A percentile compares a stretch with the other conserved stretches of the same genome.
Evolutionary conservation across 805 yeast species (phyloP).

Genomic region (Candida oleophila): DNA sequence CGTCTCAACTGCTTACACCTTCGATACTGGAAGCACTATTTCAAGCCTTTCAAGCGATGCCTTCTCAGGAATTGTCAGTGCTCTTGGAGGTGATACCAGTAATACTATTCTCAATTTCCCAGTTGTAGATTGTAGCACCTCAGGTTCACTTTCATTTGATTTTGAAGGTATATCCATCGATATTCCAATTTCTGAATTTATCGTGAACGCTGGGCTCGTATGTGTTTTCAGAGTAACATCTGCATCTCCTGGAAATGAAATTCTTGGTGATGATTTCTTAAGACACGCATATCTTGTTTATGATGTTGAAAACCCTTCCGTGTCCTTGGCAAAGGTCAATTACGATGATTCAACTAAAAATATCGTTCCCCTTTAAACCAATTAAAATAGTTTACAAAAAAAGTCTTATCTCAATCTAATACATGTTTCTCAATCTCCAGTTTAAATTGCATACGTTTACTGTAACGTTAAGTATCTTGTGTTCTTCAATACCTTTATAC

Average conservation of each 20-base stretch:
- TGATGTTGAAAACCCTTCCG: constrained; percentile 23
- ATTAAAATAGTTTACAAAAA: too few relatives aligned
- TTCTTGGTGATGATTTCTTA: constrained; percentile 26
- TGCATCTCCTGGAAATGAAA: background rate
- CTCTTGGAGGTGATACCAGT: background rate
- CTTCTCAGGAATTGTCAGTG: background rate
- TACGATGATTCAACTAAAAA: constrained; percentile 10
- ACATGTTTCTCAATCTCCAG: too few relatives aligned
- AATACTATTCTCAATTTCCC: background rate
- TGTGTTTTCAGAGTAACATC: background rate
- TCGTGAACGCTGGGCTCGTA: constrained; percentile 12
- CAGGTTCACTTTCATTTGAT: constrained; percentile 21
- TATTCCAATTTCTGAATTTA: constrained; percentile 43
- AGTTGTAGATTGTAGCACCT: background rate
- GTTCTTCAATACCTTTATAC: too few relatives aligned
- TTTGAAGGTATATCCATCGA: constrained; percentile 57
- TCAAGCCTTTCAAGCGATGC: background rate
- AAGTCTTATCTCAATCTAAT: too few relatives aligned
- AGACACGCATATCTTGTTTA: constrained; percentile 25
- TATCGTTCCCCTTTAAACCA: constrained; percentile 2
- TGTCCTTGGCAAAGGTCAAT: constrained; percentile 24
- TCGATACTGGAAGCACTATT: constrained; percentile 5
- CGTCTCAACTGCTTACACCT: background rate
- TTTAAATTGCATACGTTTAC: too few relatives aligned
- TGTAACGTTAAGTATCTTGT: too few relatives aligned